phyloP scores from a whole-genome alignment of 805 yeast genomes.

The Wickerhamomyces xylosicus region DNA sequence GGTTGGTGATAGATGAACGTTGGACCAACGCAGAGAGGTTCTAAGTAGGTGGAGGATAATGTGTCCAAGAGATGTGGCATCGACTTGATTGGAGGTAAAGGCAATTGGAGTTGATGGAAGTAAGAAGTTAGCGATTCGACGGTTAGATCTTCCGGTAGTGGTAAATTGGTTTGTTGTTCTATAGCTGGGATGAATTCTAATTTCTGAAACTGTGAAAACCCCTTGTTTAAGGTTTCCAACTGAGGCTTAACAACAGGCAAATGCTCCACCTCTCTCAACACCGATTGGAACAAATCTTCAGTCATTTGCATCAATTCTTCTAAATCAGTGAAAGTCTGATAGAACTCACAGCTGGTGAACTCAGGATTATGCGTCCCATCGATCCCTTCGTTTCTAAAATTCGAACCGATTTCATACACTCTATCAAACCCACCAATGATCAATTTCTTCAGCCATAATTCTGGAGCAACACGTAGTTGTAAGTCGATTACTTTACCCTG shows the following conservation, averaged over 20 bases:
- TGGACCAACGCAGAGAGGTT: constrained; percentile 53
- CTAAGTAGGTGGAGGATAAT: constrained; percentile 52
- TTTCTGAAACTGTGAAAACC: constrained; percentile 20
- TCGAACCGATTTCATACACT: constrained; percentile 78
- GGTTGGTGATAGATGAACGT: constrained; percentile 80
- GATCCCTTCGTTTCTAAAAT: constrained; percentile 86
- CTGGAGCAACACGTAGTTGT: constrained; percentile 86
- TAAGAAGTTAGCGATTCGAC: constrained; percentile 31
- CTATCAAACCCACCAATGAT: constrained; percentile 79
- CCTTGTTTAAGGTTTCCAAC: background rate
- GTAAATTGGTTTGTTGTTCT: constrained; percentile 39
- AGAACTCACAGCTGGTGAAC: constrained; percentile 84
- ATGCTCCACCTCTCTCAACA: constrained; percentile 23
- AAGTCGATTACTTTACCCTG: constrained; percentile 23
- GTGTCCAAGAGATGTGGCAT: constrained; percentile 56
- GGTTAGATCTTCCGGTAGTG: constrained; percentile 35
- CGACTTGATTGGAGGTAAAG: constrained; percentile 29
- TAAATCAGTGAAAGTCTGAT: constrained; percentile 60
- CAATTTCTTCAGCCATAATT: constrained; percentile 81
- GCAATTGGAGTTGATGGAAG: constrained; percentile 18
- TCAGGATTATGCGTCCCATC: constrained; percentile 94
- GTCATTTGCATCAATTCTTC: constrained; percentile 58
- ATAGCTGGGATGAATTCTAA: constrained; percentile 62
- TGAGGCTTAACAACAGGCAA: background rate
- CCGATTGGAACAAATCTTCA: constrained; percentile 38